phyloP scores from a whole-genome alignment of 805 yeast species.

The Hanseniaspora pseudoguilliermondii region DNA sequence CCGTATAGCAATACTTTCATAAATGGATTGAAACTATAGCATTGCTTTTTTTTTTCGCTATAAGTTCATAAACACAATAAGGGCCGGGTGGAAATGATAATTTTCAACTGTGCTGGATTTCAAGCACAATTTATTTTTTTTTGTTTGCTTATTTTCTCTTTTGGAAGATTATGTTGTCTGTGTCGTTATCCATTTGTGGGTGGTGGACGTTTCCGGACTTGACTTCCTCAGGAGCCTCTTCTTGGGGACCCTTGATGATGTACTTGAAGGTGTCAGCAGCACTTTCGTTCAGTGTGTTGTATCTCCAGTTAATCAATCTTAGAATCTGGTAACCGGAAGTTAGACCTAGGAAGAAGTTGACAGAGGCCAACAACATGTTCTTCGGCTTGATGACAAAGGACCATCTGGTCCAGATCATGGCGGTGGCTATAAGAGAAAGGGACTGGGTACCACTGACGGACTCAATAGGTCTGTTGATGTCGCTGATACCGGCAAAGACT shows the following conservation, averaged over 20 bases:
- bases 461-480: conserved; percentile 81
- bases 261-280: conserved; percentile 44
- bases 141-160: conserved; percentile 5
- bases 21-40: too few species aligned
- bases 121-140: background rate
- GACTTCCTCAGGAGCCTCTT: background rate
- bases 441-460: conserved; percentile 64
- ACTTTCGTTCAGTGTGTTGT: conserved; percentile 44
- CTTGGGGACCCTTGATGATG: conserved; percentile 37
- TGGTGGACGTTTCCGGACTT: conserved; percentile 6
- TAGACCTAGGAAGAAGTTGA: conserved; percentile 80
- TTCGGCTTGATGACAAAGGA: conserved; percentile 84
- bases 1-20: too few species aligned
- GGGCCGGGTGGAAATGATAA: background rate
- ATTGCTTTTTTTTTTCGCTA: too few species aligned
- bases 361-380: conserved; percentile 77
- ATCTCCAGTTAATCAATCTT: conserved; percentile 60
- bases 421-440: conserved; percentile 73
- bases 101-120: background rate
- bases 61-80: too few species aligned
- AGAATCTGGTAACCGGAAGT: conserved; percentile 78
- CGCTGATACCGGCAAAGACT: conserved; percentile 83
- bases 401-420: conserved; percentile 97
- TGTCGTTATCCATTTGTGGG: conserved; percentile 3
- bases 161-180: conserved; percentile 2